Evolutionary conservation across 2,329 filamentous ascomycete species (phyloP), one percentile per base, ranked within the genome.

Genomic region (Tympanopsis confertula): DNA sequence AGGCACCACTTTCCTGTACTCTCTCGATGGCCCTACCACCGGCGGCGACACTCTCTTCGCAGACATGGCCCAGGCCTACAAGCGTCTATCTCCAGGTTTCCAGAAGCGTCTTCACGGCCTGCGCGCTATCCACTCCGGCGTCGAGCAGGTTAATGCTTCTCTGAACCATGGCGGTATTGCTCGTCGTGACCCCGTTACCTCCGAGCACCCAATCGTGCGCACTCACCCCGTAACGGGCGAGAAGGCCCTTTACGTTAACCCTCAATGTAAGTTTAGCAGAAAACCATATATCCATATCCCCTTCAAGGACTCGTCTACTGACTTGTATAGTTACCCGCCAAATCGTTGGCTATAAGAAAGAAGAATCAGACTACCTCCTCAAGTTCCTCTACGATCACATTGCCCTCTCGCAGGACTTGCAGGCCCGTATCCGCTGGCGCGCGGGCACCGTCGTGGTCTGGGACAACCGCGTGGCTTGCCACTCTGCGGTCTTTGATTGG

Each of bases 1-100:
- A 0, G 86, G 86, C 20, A 94, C 86, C 0, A 94, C 88, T 0
- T 93, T 94, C 59, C 60, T 94, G 24, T 94, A 93, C 53, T 69
- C 87, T 36, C 71, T 95, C n/a, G 86, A 94, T 52, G 79, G 74
- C 33, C 87, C 87, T 1, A 67, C 74, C 28, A 79, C 75, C 1
- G 87, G 87, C 24, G 88, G 87, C 35, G 87, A 94, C 53, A 94
- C 87, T 0, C 63, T 93, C 3, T 94, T 94, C 50, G 76, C 70
- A 35, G 82, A 93, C 53, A 76, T 82, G 47, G 86, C 69, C 0
- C 81, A 83, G 56, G 87, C 88, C 1, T 95, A 94, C 55, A 74
- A 78, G 44, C 71, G 87, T 4, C 69, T 95, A 3, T 87, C 80
- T 39, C 83, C 85, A 0, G 71, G 76, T 28, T 91, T 94, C 65